phyloP scores from a whole-genome alignment of 2,329 filamentous ascomycete species.

The Byssochlamys sp. region DNA sequence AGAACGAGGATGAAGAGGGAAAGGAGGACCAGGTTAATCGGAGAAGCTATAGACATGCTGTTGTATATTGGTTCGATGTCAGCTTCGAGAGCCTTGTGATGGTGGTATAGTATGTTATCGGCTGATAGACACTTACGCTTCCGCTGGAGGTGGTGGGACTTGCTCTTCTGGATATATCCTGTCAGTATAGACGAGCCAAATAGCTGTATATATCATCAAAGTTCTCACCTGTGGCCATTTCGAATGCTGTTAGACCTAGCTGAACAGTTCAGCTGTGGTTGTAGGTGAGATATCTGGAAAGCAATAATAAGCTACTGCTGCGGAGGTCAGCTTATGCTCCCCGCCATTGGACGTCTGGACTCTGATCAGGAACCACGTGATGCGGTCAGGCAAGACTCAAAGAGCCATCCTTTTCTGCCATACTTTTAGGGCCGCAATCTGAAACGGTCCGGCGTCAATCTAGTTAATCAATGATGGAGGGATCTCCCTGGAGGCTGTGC shows the following conservation, averaged over 20 bases:
- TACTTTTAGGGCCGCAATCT: slow-evolving; percentile 1
- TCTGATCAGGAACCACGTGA: not conserved
- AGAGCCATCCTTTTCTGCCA: not conserved
- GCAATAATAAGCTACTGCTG: too few relatives aligned
- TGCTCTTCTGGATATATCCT: slow-evolving; percentile 13
- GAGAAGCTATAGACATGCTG: slow-evolving; percentile 47
- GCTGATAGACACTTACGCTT: slow-evolving; percentile 23
- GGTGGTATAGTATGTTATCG: slow-evolving; percentile 8
- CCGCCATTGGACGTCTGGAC: not conserved
- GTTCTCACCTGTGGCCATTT: not conserved
- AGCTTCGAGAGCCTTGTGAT: slow-evolving; percentile 19
- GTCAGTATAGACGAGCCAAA: not conserved
- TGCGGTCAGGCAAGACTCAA: not conserved
- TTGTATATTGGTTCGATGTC: slow-evolving; percentile 5
- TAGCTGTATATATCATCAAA: not conserved
- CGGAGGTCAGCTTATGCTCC: not conserved
- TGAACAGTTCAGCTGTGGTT: not conserved
- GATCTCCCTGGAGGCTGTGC: not conserved
- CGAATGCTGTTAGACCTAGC: not conserved
- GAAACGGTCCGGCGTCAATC: slow-evolving; percentile 2
- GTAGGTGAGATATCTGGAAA: not conserved
- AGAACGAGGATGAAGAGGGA: slow-evolving; percentile 48
- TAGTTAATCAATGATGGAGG: not conserved
- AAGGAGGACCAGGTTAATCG: slow-evolving; percentile 53
- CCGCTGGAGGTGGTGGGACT: slow-evolving; percentile 18